phyloP scores from a whole-genome alignment of 805 yeast genomes.

The Candida ulmi region DNA sequence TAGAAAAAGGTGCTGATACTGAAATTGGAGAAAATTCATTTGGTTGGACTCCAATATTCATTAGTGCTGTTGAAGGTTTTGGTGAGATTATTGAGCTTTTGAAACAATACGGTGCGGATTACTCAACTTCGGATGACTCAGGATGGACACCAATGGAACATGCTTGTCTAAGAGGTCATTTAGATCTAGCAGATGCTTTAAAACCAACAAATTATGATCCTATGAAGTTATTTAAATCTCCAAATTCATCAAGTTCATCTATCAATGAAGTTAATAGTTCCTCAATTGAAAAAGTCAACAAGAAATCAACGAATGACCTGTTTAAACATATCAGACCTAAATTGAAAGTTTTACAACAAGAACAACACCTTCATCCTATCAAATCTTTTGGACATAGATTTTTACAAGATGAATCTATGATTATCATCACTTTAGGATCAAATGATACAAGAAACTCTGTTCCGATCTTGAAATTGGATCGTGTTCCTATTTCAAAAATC shows the following conservation, averaged over 20 bases:
- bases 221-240: conserved; percentile 11
- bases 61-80: conserved; percentile 84
- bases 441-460: conserved; percentile 62
- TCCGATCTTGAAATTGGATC: conserved; percentile 61
- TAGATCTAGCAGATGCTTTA: conserved; percentile 59
- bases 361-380: conserved; percentile 39
- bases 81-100: conserved; percentile 50
- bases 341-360: conserved; percentile 3
- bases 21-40: conserved; percentile 73
- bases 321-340: conserved; percentile 17
- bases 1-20: conserved; percentile 59
- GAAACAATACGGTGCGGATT: conserved; percentile 47
- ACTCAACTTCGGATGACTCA: conserved; percentile 61
- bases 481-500: conserved; percentile 69
- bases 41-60: conserved; percentile 93
- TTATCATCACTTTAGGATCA: conserved; percentile 82
- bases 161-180: conserved; percentile 85
- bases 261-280: conserved; percentile 10
- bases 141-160: conserved; percentile 99
- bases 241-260: conserved; percentile 11
- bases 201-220: conserved; percentile 42
- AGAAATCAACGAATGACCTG: conserved; percentile 11
- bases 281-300: conserved; percentile 13
- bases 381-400: conserved; percentile 85
- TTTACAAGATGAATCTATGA: conserved; percentile 58